These are phyloP conservation scores for Salvia rosmarinus DNA, from an alignment of 257 asterid species.

Conservation along the genomic window DNA sequence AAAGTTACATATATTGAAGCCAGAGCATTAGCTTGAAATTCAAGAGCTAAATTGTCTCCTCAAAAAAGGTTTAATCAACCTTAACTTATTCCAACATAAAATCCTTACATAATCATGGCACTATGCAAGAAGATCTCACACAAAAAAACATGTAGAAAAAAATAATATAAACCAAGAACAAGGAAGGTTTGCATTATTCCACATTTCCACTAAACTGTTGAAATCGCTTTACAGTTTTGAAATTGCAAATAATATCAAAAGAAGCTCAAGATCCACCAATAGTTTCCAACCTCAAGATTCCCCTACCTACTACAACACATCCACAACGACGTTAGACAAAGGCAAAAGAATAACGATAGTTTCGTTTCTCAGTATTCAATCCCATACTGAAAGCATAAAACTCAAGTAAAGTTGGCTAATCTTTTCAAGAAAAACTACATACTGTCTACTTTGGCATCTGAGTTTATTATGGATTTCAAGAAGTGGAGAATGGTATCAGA, in stretches of 20 bases:
- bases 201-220: constrained; percentile 1
- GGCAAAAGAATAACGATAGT: not conserved
- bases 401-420: not conserved
- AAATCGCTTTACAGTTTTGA: constrained; percentile 9
- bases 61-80: too few species aligned
- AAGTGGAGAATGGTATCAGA: too few species aligned
- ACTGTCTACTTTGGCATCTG: not conserved
- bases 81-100: too few species aligned
- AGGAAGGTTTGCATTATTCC: not conserved
- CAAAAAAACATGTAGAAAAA: not conserved
- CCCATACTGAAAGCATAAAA: not conserved
- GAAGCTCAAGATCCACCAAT: constrained; percentile 21
- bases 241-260: constrained; percentile 19
- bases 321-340: not conserved
- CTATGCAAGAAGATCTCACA: not conserved
- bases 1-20: too few species aligned
- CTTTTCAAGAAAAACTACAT: not conserved
- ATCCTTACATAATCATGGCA: not conserved
- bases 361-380: not conserved
- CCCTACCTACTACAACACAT: constrained; percentile 20
- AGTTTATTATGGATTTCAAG: not conserved
- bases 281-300: too few species aligned
- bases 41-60: too few species aligned
- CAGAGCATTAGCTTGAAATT: too few species aligned
- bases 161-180: constrained; percentile 1